phyloP scores from a whole-genome alignment of 1,284 basidiomycete species.

The Xerocomus minutiporus region DNA sequence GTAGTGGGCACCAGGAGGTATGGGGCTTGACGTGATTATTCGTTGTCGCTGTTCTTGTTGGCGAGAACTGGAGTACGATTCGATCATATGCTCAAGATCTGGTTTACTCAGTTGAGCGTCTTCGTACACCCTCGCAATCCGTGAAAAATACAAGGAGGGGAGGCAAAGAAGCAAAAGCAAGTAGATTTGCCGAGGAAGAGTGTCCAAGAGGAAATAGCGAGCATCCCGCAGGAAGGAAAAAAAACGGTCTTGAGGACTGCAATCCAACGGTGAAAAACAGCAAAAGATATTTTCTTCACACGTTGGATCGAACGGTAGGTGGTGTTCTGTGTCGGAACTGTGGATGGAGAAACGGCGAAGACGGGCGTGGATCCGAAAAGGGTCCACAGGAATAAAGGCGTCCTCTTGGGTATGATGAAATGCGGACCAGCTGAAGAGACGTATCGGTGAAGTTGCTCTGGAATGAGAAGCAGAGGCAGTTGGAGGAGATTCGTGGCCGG shows the following conservation, averaged over 20 bases:
- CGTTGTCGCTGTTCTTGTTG: conserved; percentile 18
- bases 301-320: conserved; percentile 14
- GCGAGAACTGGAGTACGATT: conserved; percentile 34
- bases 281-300: conserved; percentile 23
- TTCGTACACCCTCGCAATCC: conserved; percentile 66
- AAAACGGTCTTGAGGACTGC: conserved; percentile 12
- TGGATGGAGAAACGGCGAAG: conserved; percentile 24
- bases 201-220: conserved; percentile 37
- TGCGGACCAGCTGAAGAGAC: conserved; percentile 34
- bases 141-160: conserved; percentile 69
- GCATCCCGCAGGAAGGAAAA: conserved; percentile 17
- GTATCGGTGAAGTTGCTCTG: conserved; percentile 43
- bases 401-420: conserved; percentile 44
- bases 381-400: conserved; percentile 47
- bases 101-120: conserved; percentile 71
- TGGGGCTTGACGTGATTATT: conserved; percentile 22
- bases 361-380: conserved; percentile 37
- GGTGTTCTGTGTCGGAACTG: conserved; percentile 17
- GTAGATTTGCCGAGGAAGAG: conserved; percentile 57
- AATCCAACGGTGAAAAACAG: conserved; percentile 22
- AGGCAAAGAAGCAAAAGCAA: conserved; percentile 62
- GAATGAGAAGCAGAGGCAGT: conserved; percentile 36
- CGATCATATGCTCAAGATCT: conserved; percentile 66
- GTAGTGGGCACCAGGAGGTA: conserved; percentile 25
- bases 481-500: conserved; percentile 15